These are phyloP conservation scores for Aspergillus ibericus DNA, from an alignment of 2,329 filamentous ascomycete species.

Conservation along the genomic window DNA sequence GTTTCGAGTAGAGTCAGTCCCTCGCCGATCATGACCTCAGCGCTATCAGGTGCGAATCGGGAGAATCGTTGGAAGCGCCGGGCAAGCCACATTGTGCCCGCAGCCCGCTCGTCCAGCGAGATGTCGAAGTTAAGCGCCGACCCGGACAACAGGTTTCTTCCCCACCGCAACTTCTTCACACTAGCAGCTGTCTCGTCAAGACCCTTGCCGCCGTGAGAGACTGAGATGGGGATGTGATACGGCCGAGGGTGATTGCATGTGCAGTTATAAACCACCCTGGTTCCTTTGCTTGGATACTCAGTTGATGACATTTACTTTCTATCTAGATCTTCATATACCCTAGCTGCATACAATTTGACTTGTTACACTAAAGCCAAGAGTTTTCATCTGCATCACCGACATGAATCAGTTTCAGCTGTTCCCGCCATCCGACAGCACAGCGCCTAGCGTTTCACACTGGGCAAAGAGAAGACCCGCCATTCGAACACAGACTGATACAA, in stretches of 20 bases:
- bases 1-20: background rate
- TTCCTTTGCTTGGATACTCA: no score
- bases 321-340: background rate
- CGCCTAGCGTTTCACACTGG: slow-evolving; percentile 34
- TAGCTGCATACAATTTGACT: background rate
- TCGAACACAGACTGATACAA: slow-evolving; percentile 25
- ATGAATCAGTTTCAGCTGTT: slow-evolving; percentile 45
- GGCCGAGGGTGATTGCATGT: no score
- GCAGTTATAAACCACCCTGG: no score
- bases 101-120: slow-evolving; percentile 23
- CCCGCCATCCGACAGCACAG: slow-evolving; percentile 33
- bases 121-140: slow-evolving; percentile 30
- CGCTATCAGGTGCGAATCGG: background rate
- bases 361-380: background rate
- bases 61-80: background rate
- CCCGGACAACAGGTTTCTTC: slow-evolving; percentile 15
- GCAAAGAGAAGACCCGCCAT: slow-evolving; percentile 24
- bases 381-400: background rate
- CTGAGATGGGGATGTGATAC: background rate
- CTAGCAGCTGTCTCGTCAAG: slow-evolving; percentile 21
- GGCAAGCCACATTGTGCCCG: slow-evolving; percentile 13
- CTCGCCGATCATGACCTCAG: background rate
- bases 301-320: no score
- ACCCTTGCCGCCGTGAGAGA: slow-evolving; percentile 19
- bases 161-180: slow-evolving; percentile 23